phyloP scores from a whole-genome alignment of 768 basidiomycete species.

The Fistulinella prunicolor region DNA sequence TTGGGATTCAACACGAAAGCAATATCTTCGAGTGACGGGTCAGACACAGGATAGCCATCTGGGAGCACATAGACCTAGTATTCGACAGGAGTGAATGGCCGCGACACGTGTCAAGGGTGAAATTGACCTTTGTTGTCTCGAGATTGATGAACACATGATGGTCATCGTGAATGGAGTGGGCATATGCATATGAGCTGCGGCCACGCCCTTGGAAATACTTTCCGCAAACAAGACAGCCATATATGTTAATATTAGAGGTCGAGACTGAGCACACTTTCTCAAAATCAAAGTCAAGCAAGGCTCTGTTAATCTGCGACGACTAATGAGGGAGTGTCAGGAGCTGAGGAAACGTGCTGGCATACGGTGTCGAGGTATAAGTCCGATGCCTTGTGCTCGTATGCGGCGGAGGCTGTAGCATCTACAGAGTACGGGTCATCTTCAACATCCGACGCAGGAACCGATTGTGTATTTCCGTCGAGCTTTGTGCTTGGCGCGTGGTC shows the following conservation, averaged over 20 bases:
- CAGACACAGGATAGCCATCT: conserved; percentile 94
- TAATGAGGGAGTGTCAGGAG: conserved; percentile 18
- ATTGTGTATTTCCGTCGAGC: conserved; percentile 33
- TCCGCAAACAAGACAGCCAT: conserved; percentile 95
- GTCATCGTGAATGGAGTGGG: conserved; percentile 96
- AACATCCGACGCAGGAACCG: conserved; percentile 18
- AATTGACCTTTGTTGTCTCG: conserved; percentile 75
- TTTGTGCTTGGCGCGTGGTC: conserved; percentile 17
- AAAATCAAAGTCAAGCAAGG: conserved; percentile 94
- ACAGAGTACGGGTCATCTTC: conserved; percentile 27
- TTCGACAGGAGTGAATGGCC: conserved; percentile 14
- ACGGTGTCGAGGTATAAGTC: conserved; percentile 96
- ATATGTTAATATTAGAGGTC: conserved; percentile 93
- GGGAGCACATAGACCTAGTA: conserved; percentile 92
- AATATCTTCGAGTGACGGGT: conserved; percentile 96
- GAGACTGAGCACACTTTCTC: conserved; percentile 99
- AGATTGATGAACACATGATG: conserved; percentile 99
- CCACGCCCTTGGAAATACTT: conserved; percentile 99
- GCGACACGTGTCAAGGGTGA: conserved; percentile 15
- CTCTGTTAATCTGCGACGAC: conserved; percentile 75
- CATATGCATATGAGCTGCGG: conserved; percentile 89
- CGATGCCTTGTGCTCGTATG: conserved; percentile 47
- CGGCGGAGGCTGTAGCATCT: conserved; percentile 22
- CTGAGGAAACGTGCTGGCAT: conserved; percentile 32
- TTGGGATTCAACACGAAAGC: conserved; percentile 83